phyloP scores from a whole-genome alignment of 225 moss, liverwort and hornwort species.

The Pleurozium schreberi region DNA sequence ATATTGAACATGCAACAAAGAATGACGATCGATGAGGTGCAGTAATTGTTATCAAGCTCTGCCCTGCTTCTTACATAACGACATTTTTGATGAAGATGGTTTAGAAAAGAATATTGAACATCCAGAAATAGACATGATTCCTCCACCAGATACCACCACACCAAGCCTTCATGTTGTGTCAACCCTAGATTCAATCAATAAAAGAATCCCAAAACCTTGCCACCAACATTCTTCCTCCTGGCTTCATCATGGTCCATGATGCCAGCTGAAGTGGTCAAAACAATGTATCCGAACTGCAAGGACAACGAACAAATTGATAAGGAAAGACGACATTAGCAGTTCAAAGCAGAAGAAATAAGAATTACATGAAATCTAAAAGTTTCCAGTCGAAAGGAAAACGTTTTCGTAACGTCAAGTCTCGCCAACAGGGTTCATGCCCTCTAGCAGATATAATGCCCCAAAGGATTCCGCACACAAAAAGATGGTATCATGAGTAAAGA shows the following conservation, averaged over 20 bases:
- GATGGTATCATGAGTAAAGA: not conserved
- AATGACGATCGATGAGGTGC: not conserved
- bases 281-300: constrained; percentile 72
- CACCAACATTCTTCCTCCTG: constrained; percentile 78
- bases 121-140: not conserved
- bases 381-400: not conserved
- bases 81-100: not conserved
- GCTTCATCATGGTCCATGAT: constrained; percentile 90
- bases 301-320: not conserved
- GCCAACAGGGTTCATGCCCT: not conserved
- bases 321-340: not conserved
- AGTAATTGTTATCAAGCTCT: constrained; percentile 1
- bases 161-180: not conserved
- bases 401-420: not conserved
- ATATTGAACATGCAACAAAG: not conserved
- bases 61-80: constrained; percentile 3
- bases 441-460: not conserved
- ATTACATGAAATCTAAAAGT: not conserved
- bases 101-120: not conserved
- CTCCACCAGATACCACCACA: not conserved
- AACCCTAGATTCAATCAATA: constrained; percentile 32
- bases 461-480: not conserved
- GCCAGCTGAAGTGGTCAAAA: constrained; percentile 77
- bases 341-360: not conserved
- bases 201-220: constrained; percentile 85